Evolutionary conservation across 306 rosid species (phyloP), one percentile per base, ranked within the genome.

Genomic region (Hippophae tibetana): DNA sequence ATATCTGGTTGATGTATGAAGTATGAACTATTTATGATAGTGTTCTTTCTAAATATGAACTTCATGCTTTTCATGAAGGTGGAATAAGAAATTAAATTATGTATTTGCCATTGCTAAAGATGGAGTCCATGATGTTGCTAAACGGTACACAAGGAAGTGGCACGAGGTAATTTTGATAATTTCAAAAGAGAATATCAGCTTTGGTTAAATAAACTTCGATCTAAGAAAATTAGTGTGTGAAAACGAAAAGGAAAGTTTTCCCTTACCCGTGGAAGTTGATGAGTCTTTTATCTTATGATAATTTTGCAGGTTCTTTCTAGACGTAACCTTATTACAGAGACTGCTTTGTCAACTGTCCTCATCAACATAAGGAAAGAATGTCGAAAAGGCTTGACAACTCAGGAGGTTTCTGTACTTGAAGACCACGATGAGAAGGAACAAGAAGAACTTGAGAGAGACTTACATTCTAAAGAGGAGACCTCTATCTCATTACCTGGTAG

Each of bases 141-240:
- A 83, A 78, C 89, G 86, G 49, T 92, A 92, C 81, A 92, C 98
- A 10, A 83, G 82, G 84, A 85, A 85, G 72, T 87, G 96, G 98
- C 86, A 69, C 45, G 96, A 92, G 89, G 98, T 92, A 67, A 60
- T 44, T 31, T 31, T 64, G 14, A 54, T 42, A n/a, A 40, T 61
- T 13, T 9, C 51, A 58, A 52, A 47, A 54, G 54, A 40, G 38
- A 26, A 48, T 10, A 43, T 6, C 40, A 8, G 48, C 41, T 56
- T 27, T 57, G 9, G 7, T 54, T 45, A 44, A 54, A 52, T 42
- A 13, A 65, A 41, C 52, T 27, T 13, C 42, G 42, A 31, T 31
- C 38, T 31, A 31, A 31, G 38, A 48, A 51, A 54, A 7, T 7
- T 42, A 48, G 66, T 45, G 44, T 42, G 18, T 4, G 43, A 50